A percentile compares a stretch with the other conserved stretches of the same genome.
phyloP scores from a whole-genome alignment of 169 alveolate genomes.

The Plasmodium malariae region DNA sequence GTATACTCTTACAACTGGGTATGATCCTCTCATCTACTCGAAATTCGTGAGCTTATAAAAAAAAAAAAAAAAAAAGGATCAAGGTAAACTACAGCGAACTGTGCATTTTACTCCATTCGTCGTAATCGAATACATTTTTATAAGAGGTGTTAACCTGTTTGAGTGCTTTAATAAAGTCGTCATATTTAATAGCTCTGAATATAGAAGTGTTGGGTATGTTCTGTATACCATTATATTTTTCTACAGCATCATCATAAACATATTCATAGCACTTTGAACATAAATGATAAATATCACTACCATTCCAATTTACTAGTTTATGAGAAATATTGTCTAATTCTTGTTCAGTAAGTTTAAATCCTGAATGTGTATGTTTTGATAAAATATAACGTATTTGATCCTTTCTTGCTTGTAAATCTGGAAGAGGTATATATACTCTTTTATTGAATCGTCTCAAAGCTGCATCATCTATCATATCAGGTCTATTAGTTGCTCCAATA shows the following conservation, averaged over 20 bases:
- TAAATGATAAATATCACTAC: conserved; percentile 89
- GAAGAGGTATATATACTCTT: conserved; percentile 94
- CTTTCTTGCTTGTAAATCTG: conserved; percentile 91
- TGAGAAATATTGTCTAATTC: conserved; percentile 84
- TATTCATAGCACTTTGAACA: conserved; percentile 92
- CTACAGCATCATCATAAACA: conserved; percentile 91
- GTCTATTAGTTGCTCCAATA: conserved; percentile 96
- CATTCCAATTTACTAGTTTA: conserved; percentile 90
- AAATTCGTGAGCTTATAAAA: too few species aligned
- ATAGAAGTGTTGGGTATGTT: conserved; percentile 86
- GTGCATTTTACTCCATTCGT: conserved; percentile 70
- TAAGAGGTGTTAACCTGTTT: conserved; percentile 85
- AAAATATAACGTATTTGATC: conserved; percentile 88
- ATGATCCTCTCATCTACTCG: too few species aligned
- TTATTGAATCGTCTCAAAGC: conserved; percentile 94
- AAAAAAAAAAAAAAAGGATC: not conserved
- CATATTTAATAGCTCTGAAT: conserved; percentile 86
- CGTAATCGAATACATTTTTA: conserved; percentile 62
- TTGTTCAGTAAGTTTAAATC: conserved; percentile 83
- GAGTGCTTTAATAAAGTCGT: conserved; percentile 89
- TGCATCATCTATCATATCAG: conserved; percentile 96
- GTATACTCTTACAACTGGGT: too few species aligned
- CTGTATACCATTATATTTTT: conserved; percentile 87
- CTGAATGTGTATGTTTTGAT: conserved; percentile 83
- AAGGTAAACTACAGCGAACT: conserved; percentile 17